Evolutionary conservation across 768 basidiomycete genomes (phyloP).

Genomic region (Lactarius trivialis): DNA sequence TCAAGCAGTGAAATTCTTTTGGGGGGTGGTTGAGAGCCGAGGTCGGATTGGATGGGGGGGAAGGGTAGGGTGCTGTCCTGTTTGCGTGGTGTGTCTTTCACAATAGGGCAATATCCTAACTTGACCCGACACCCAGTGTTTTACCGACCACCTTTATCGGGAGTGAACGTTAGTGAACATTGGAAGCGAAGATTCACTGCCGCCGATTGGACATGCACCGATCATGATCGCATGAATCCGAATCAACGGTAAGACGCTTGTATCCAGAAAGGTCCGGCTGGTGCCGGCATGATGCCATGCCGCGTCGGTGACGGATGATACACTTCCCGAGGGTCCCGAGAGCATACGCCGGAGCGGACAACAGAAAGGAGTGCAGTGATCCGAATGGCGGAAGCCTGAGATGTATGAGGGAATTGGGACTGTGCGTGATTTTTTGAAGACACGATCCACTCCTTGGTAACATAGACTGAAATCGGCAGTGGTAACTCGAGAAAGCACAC

Average conservation of each 20-base stretch:
- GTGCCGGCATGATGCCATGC: neutral
- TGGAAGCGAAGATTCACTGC: neutral
- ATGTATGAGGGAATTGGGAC: neutral
- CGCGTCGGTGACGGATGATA: neutral
- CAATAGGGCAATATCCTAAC: too few relatives aligned
- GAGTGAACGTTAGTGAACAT: neutral
- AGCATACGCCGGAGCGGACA: neutral
- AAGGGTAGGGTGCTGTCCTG: too few relatives aligned
- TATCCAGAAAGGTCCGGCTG: conserved; percentile 4
- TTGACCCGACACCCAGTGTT: too few relatives aligned
- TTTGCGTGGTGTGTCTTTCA: too few relatives aligned
- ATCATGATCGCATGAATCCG: neutral
- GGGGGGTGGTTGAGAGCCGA: too few relatives aligned
- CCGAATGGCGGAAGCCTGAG: neutral
- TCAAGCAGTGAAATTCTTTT: too few relatives aligned
- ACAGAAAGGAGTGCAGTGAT: neutral
- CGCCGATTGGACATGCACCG: neutral
- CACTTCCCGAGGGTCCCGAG: neutral
- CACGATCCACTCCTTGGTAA: neutral
- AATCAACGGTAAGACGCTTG: neutral
- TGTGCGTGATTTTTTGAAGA: neutral
- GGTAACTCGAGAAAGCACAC: conserved; percentile 6
- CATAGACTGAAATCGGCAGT: neutral
- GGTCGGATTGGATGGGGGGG: too few relatives aligned
- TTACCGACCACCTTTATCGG: neutral